phyloP scores from a whole-genome alignment of 2,329 filamentous ascomycete genomes.

The Cercospora sojina region DNA sequence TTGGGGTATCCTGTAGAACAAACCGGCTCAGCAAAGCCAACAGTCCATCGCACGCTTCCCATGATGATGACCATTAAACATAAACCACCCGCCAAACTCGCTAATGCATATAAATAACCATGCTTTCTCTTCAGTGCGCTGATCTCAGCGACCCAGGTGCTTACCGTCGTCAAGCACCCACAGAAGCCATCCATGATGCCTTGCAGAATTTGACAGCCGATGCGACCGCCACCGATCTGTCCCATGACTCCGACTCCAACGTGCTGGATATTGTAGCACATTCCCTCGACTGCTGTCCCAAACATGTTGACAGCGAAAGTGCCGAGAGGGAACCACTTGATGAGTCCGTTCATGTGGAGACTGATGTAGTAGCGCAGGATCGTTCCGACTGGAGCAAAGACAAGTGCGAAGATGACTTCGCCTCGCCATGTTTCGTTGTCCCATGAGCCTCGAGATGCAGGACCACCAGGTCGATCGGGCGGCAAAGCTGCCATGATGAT shows the following conservation, averaged over 20 bases:
- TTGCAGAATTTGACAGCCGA: slow-evolving; percentile 49
- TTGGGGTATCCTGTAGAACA: slow-evolving; percentile 40
- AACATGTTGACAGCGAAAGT: slow-evolving; percentile 81
- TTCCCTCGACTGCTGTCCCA: slow-evolving; percentile 71
- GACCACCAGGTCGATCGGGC: slow-evolving; percentile 53
- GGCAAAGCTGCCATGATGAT: slow-evolving; percentile 70
- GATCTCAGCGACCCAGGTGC: slow-evolving; percentile 51
- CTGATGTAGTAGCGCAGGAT: slow-evolving; percentile 72
- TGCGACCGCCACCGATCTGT: slow-evolving; percentile 41
- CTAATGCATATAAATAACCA: slow-evolving; percentile 67
- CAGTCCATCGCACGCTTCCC: slow-evolving; percentile 71
- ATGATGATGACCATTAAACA: slow-evolving; percentile 66
- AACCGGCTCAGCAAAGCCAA: slow-evolving; percentile 41
- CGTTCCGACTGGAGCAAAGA: slow-evolving; percentile 80
- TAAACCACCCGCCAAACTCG: slow-evolving; percentile 61
- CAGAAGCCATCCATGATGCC: slow-evolving; percentile 52
- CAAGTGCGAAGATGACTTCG: slow-evolving; percentile 69
- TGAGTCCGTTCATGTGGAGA: slow-evolving; percentile 65
- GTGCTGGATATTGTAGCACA: slow-evolving; percentile 78
- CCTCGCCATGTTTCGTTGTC: slow-evolving; percentile 68
- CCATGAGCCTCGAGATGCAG: slow-evolving; percentile 36
- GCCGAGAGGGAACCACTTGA: slow-evolving; percentile 73
- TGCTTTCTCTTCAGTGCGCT: slow-evolving; percentile 45
- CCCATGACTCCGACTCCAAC: slow-evolving; percentile 42
- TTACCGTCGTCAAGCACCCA: slow-evolving; percentile 50